These are phyloP conservation scores for Paecilomyces sp. DNA, from an alignment of 2,329 filamentous ascomycete species.

Conservation along the genomic window DNA sequence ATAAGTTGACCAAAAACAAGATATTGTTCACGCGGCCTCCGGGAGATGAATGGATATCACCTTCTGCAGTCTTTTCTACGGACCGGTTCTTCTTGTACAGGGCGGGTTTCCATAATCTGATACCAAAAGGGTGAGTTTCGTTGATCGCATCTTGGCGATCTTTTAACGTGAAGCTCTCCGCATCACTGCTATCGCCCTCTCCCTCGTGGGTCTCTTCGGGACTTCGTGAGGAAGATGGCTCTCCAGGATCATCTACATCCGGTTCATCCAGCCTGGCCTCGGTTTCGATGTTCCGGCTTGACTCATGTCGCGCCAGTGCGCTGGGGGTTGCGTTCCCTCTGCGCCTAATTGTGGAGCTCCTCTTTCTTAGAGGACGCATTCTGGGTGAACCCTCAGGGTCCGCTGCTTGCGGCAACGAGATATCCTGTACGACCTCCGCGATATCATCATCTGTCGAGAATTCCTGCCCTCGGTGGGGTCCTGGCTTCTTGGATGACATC, in stretches of 20 bases:
- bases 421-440: conserved; percentile 69
- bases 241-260: conserved; percentile 13
- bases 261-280: conserved; percentile 28
- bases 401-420: conserved; percentile 32
- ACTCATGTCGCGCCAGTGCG: conserved; percentile 27
- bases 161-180: conserved; percentile 95
- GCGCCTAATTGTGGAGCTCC: conserved; percentile 34
- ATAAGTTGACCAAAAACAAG: conserved; percentile 78
- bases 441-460: conserved; percentile 89
- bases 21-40: conserved; percentile 78
- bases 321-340: conserved; percentile 25
- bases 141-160: conserved; percentile 98
- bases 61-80: conserved; percentile 91
- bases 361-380: conserved; percentile 24
- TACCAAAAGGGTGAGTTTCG: conserved; percentile 96
- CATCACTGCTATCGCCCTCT: conserved; percentile 61
- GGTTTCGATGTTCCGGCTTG: conserved; percentile 30
- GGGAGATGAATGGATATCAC: conserved; percentile 91
- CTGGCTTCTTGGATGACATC: conserved; percentile 62
- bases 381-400: conserved; percentile 26
- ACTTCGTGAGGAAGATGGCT: conserved; percentile 15
- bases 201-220: conserved; percentile 10
- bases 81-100: conserved; percentile 96
- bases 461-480: conserved; percentile 72
- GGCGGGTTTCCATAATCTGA: conserved; percentile 97